Evolutionary conservation across 1,139 yeast genomes (phyloP), one percentile per base, ranked within the genome.

Genomic region (Ogataea hybrid): DNA sequence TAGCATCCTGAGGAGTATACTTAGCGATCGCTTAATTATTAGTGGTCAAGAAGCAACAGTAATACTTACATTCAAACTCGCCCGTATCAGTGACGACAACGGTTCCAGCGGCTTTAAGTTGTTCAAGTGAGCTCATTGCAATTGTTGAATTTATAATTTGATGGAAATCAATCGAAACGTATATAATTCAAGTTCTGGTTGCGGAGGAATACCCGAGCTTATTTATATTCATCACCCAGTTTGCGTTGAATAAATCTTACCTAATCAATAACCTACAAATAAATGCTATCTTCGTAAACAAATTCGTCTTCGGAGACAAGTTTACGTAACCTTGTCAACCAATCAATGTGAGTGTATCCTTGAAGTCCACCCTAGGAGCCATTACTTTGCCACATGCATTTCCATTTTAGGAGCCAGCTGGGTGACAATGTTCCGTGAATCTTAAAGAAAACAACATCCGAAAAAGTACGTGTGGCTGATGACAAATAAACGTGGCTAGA

Each of bases 1-100:
- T 92, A 55, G 98, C 96, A 71, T 92, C 98, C 75, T 92, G 97
- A 57, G 98, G 98, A 62, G 92, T 88, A 77, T 85, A 92, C 72
- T 89, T 88, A 64, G 97, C 96, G 65, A 92, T 92, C 55, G 94
- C 69, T 65, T 37, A n/a, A 16, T 11, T 3, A 35, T 31, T 29
- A 25, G 36, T 25, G 6, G 9, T 28, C 28, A 42, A 32, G 33
- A 32, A 41, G 42, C 6, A 15, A 18, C 1, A 25, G 16, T n/a
- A n/a, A 6, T 31, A 62, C 67, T 43, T 57, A 68, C 72, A 84
- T 69, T 89, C 97, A 66, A 92, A 92, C 71, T 92, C 98, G 75
- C 98, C 98, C 52, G 97, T 90, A 75, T 92, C 98, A 56, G 98
- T 87, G 65, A 92, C 98, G 63, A 92, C 95, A 58, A 79, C 83